Evolutionary conservation across 306 rosid genomes (phyloP).

Genomic region (Pterocarpus macrocarpus): DNA sequence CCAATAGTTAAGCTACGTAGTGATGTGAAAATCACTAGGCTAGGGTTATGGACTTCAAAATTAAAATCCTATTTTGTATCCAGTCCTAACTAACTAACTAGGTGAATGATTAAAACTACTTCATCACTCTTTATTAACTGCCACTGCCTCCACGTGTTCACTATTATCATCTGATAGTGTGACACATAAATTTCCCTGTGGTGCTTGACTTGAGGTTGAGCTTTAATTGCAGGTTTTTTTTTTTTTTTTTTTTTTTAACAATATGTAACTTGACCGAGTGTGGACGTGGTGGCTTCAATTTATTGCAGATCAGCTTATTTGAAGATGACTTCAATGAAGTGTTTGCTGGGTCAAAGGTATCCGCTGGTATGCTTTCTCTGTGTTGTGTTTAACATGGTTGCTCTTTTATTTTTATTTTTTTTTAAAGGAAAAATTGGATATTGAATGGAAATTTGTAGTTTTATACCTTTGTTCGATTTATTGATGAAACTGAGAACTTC

Average conservation of each 20-base stretch:
- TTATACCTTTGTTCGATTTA: slow-evolving; percentile 16
- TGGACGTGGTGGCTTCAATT: slow-evolving; percentile 35
- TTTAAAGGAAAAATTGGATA: neutral
- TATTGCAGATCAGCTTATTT: slow-evolving; percentile 67
- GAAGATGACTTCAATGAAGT: slow-evolving; percentile 80
- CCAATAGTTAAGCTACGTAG: neutral
- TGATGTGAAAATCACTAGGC: neutral
- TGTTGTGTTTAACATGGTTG: slow-evolving; percentile 21
- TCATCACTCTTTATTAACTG: too few species aligned
- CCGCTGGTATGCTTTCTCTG: slow-evolving; percentile 78
- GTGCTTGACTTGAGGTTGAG: neutral
- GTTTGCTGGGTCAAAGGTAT: slow-evolving; percentile 72
- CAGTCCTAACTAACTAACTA: too few species aligned
- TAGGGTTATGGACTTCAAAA: neutral
- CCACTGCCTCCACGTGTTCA: too few species aligned
- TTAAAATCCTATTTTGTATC: neutral
- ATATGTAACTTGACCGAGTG: neutral
- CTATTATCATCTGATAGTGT: too few species aligned
- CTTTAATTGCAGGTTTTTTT: too few species aligned
- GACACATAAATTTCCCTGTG: neutral
- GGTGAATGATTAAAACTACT: too few species aligned
- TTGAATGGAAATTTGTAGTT: neutral
- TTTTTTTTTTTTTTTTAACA: neutral
- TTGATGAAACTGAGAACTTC: slow-evolving; percentile 13
- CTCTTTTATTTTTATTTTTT: neutral